Base-by-base conservation (phyloP, 164 flowering plant species). In the Annona cherimola region DNA sequence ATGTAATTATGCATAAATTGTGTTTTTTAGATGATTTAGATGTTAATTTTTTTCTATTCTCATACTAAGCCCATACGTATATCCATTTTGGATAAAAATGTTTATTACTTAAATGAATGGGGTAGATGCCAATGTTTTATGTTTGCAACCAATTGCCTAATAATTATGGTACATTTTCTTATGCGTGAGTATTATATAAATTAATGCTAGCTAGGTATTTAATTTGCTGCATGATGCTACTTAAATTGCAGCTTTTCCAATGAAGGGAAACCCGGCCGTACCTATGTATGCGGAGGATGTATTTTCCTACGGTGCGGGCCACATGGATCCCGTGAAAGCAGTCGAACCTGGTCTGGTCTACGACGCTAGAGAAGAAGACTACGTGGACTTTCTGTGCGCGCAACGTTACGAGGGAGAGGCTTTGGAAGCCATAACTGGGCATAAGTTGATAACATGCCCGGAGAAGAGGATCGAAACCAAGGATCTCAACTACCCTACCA, bases 401-500 rank as follows among this genome's bases (percentile, higher is more conserved):
- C 84, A 84, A 75, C 86, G 86, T 5, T 86, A 84, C 65, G 69
- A 63, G 67, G 69, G 75, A 5, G 73, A 54, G 14, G 16, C 4
- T 5, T 71, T 86, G 1, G 57, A 69, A 26, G 78, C 81, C 0
- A 69, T 87, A 1, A 82, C 91, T 0, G 86, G 87, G 5, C 86
- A 83, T 41, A 50, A 50, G 2, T 72, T 64, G 12, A 77, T 66
- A 62, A 68, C 76, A 40, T 89, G 90, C 66, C 70, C 87, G 1
- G 8, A 43, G 26, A 64, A 73, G 18, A 79, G 76, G 3, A 80
- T 50, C 42, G 71, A 82, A 0, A 86, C 74, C 5, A 80, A 81
- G 83, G 88, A 86, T 69, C 79, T 91, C 3, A 89, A 91, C 72
- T 87, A 84, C 63, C 96, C 93, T 42, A 84, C 92, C 0, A 82